Conservation (phyloP, 2,329 filamentous ascomycete species). For the Penicillium vulpinum region DNA sequence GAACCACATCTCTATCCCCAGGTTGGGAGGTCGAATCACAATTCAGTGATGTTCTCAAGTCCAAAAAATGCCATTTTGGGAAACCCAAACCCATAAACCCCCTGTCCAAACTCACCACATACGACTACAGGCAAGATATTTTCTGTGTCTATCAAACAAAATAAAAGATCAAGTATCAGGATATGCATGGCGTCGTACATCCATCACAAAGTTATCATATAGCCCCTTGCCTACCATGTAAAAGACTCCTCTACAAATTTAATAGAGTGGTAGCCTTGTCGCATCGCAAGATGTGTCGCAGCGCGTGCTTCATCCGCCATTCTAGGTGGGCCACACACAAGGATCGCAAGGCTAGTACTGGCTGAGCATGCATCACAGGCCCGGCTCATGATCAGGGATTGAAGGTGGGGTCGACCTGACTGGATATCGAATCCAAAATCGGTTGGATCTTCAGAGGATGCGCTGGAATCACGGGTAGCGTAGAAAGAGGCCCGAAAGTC, state of each 20-base stretch:
- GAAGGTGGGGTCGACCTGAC: slow-evolving; percentile 43
- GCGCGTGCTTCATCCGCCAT: slow-evolving; percentile 50
- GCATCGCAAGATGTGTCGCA: slow-evolving; percentile 41
- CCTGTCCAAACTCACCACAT: background rate
- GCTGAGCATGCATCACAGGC: slow-evolving; percentile 32
- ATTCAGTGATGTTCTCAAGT: background rate
- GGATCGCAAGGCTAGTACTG: slow-evolving; percentile 35
- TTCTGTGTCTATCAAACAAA: background rate
- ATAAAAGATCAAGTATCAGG: background rate
- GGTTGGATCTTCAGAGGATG: background rate
- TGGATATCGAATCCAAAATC: slow-evolving; percentile 26
- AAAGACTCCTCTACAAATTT: slow-evolving; percentile 53
- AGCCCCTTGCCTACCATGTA: slow-evolving; percentile 28
- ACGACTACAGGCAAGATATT: background rate
- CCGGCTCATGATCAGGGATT: slow-evolving; percentile 33
- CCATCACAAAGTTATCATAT: background rate
- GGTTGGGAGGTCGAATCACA: background rate
- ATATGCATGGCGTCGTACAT: background rate
- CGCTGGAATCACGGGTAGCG: slow-evolving; percentile 19
- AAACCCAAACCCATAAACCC: background rate
- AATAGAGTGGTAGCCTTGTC: slow-evolving; percentile 34
- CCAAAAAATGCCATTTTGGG: background rate
- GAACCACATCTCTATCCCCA: background rate
- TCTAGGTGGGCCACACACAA: slow-evolving; percentile 48
- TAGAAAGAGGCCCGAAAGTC: slow-evolving; percentile 37